Percentiles rank a stretch among this genome's conserved stretches.
Conservation (phyloP, 352 stramenopile genomes). For the Phytophthora tentaculata region DNA sequence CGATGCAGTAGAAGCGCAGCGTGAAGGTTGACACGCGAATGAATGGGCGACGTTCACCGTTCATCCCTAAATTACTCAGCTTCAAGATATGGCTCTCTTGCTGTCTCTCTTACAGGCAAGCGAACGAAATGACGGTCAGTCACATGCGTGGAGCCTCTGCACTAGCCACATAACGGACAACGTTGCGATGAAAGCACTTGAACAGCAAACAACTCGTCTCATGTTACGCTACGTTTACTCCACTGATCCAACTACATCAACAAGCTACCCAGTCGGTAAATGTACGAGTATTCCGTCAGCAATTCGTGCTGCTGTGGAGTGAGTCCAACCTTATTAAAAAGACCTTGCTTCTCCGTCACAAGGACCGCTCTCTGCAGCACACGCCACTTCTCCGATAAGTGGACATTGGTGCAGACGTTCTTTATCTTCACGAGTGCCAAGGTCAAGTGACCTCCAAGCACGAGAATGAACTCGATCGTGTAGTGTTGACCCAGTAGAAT, state of each 20-base stretch:
- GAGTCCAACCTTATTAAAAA: slow-evolving; percentile 8
- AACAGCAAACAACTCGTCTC: background rate
- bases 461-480: slow-evolving; percentile 32
- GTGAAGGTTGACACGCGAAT: background rate
- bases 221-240: background rate
- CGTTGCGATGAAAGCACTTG: background rate
- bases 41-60: background rate
- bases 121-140: background rate
- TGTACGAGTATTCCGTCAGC: slow-evolving; percentile 37
- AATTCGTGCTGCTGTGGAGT: slow-evolving; percentile 34
- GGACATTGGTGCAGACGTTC: slow-evolving; percentile 21
- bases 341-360: slow-evolving; percentile 22
- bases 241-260: slow-evolving; percentile 17
- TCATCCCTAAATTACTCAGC: background rate
- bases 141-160: background rate
- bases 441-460: slow-evolving; percentile 21
- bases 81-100: background rate
- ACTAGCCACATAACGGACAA: background rate
- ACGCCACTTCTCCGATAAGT: slow-evolving; percentile 30
- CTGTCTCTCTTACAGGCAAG: background rate
- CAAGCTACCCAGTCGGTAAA: slow-evolving; percentile 18
- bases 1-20: background rate
- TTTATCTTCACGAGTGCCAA: slow-evolving; percentile 27
- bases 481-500: slow-evolving; percentile 22
- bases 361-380: slow-evolving; percentile 24